A percentile compares a stretch with the other conserved stretches of the same genome.
These are phyloP conservation scores for Coniferiporia weirii DNA, from an alignment of 1,284 basidiomycete genomes.

Conservation along the genomic window DNA sequence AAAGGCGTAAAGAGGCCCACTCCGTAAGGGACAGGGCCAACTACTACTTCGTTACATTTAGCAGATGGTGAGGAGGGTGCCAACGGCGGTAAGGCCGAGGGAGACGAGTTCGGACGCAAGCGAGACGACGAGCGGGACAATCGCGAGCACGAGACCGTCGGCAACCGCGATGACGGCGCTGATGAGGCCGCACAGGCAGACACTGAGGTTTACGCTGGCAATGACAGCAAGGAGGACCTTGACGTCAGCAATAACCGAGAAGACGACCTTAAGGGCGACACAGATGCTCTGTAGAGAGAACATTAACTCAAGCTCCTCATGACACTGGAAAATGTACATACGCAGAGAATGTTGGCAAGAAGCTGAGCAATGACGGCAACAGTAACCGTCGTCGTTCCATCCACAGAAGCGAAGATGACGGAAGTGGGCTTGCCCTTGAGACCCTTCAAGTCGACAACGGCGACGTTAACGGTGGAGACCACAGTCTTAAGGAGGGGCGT, in stretches of 20 bases:
- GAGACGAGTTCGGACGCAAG: slow-evolving; percentile 1
- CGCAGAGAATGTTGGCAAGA: slow-evolving; percentile 5
- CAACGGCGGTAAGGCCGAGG: slow-evolving; percentile 1
- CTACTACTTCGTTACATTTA: background rate
- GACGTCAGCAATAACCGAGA: background rate
- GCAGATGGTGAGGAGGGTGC: slow-evolving; percentile 8
- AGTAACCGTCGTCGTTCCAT: slow-evolving; percentile 1
- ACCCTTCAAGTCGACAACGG: background rate
- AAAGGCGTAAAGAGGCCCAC: background rate
- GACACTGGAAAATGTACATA: background rate
- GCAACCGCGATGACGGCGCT: slow-evolving; percentile 8
- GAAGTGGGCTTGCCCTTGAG: slow-evolving; percentile 6
- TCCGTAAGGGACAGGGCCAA: background rate
- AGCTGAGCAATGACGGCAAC: slow-evolving; percentile 9
- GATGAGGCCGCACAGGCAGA: slow-evolving; percentile 9
- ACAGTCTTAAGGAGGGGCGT: slow-evolving; percentile 8
- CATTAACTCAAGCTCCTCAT: background rate
- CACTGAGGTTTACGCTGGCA: background rate
- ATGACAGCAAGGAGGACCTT: slow-evolving; percentile 6
- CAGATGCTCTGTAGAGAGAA: background rate
- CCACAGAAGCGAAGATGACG: slow-evolving; percentile 4
- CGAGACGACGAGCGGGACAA: background rate
- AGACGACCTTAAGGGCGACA: background rate
- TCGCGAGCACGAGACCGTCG: background rate
- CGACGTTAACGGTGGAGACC: background rate